These are phyloP conservation scores for Trichoderma asperellum DNA, from an alignment of 2,329 filamentous ascomycete species.

Conservation along the genomic window DNA sequence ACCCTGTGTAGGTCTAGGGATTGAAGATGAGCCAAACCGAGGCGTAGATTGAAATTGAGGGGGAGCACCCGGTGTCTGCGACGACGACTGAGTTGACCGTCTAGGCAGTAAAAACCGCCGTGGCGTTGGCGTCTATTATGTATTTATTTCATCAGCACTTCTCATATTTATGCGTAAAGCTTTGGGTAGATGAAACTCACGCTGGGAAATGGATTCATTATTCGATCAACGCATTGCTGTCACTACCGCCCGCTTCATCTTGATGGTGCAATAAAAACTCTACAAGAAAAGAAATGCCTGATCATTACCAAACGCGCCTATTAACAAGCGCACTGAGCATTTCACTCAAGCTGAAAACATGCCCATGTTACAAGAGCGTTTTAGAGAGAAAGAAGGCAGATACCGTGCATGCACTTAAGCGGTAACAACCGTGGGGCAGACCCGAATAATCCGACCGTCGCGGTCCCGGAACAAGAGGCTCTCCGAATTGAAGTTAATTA, in stretches of 20 bases:
- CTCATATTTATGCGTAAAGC: not conserved
- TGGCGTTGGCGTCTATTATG: slow-evolving; percentile 44
- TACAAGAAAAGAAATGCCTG: not conserved
- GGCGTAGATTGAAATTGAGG: slow-evolving; percentile 46
- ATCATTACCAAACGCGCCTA: slow-evolving; percentile 9
- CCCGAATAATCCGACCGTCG: slow-evolving; percentile 6
- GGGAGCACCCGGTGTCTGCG: slow-evolving; percentile 39
- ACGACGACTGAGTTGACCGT: slow-evolving; percentile 40
- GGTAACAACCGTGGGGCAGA: slow-evolving; percentile 1
- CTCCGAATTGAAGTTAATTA: not conserved
- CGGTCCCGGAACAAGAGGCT: not conserved
- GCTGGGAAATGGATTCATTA: slow-evolving; percentile 29
- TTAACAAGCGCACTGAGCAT: not conserved
- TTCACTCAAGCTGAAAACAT: not conserved
- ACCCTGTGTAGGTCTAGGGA: slow-evolving; percentile 37
- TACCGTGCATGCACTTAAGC: not conserved
- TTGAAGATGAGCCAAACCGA: slow-evolving; percentile 44
- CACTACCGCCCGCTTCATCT: slow-evolving; percentile 9
- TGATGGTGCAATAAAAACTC: not conserved
- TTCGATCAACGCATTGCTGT: slow-evolving; percentile 17
- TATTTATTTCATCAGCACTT: not conserved
- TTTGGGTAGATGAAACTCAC: slow-evolving; percentile 7
- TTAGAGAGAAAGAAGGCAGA: not conserved
- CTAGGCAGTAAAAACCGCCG: slow-evolving; percentile 46
- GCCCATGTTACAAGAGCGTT: not conserved